Base-by-base conservation (phyloP, 148 eudicot species). In the Euryodendron excelsum region DNA sequence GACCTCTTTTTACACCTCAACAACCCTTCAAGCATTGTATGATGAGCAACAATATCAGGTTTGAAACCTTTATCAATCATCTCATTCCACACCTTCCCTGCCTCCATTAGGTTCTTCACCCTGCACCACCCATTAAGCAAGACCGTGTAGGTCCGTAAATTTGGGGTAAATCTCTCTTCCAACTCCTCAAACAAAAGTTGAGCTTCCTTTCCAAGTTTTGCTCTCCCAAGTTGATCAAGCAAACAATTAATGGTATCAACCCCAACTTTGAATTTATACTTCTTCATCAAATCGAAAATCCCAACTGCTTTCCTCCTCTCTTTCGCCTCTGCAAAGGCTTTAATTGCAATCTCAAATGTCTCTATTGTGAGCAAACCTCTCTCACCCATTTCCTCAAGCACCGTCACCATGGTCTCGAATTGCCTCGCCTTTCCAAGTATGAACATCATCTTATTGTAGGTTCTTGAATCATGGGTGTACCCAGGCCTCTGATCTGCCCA, bases 241-340 rank as follows among this genome's bases (percentile, higher is more conserved):
- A 94, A 81, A 82, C 83, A 77, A 74, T 94, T 93, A 14, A 93
- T 77, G 7, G 90, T 91, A 74, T 91, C 94, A 21, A 79, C 93
- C 67, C 87, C 92, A 12, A 84, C 87, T 84, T 88, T 81, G 52
- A 91, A 93, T 27, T 84, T 89, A 41, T 93, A 80, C 80, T 82
- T 91, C 87, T 86, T 93, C 98, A 96, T 96, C 90, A 92, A 64
- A 78, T 92, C 96, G 50, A 94, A 89, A n/a, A 94, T 83, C 73
- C 84, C 94, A 61, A 90, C 87, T 3, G 98, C 94, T 82, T 92
- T 94, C 88, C 83, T 90, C 86, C 93, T 84, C 88, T 92, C 93
- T 72, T 88, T 83, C 0, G 92, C 92, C 63, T 87, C 85, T 14
- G 90, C 94, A 79, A 88, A 94, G 14, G 90, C 88, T 77, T 84